Evolutionary conservation across 108 stramenopile genomes (phyloP).

Genomic region (Cyclotella baltica): DNA sequence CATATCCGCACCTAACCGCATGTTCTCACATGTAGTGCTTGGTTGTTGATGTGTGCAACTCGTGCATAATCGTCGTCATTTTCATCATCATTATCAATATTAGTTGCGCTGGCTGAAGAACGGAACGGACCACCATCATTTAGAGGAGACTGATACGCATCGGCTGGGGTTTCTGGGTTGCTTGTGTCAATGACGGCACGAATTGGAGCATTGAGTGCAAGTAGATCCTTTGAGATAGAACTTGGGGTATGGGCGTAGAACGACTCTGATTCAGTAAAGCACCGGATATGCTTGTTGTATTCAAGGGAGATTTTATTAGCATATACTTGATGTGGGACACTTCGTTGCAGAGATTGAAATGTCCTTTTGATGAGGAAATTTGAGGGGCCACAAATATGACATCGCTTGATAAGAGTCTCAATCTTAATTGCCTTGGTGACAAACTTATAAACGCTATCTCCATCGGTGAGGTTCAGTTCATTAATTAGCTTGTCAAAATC

Average conservation of each 20-base stretch:
- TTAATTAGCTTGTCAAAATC: background rate
- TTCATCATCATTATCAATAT: too few species aligned
- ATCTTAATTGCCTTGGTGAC: background rate
- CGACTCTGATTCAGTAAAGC: background rate
- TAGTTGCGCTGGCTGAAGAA: too few species aligned
- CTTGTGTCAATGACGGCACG: background rate
- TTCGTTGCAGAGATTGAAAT: background rate
- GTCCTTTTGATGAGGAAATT: background rate
- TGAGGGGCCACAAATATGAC: background rate
- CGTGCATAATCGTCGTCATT: too few species aligned
- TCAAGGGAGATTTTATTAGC: background rate
- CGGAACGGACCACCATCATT: too few species aligned
- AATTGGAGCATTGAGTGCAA: background rate
- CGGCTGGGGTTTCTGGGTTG: too few species aligned
- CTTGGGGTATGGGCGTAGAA: background rate
- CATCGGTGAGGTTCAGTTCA: background rate
- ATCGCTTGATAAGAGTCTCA: background rate
- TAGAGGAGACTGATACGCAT: too few species aligned
- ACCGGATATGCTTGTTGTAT: background rate
- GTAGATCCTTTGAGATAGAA: background rate
- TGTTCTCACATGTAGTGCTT: too few species aligned
- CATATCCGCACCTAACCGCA: too few species aligned
- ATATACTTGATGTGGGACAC: background rate
- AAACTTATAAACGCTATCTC: background rate
- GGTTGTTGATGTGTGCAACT: too few species aligned